Base-by-base conservation (phyloP, 768 basidiomycete genomes). In the Mycena floridula region DNA sequence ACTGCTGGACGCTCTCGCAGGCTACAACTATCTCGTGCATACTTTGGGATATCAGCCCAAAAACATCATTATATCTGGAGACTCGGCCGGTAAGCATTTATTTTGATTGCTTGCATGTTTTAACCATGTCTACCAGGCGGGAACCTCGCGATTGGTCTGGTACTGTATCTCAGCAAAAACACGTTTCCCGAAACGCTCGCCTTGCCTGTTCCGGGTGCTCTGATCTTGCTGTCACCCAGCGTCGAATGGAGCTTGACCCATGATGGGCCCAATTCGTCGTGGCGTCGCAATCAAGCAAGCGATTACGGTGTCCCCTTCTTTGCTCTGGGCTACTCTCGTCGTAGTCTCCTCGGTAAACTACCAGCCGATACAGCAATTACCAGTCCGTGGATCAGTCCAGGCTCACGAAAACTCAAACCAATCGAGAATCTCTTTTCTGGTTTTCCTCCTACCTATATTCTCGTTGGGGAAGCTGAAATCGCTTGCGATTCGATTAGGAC, bases 1-100 rank as follows among this genome's bases (percentile, higher is more conserved):
- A 16, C 67, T 92, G 0, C 63, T 91, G 12, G 88, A 92, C 55
- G 80, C 78, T 3, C 62, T 90, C 8, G 76, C 83, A 2, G 87
- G 82, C 6, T 92, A 89, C 59, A 63, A 72, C 37, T 82, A 89
- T 58, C 79, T 89, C 18, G 68, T 84, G 27, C 65, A 74, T 40
- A 62, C 55, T 7, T 63, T 82, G 22, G 76, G 78, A 0, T 81
- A 86, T 56, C 50, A 66, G 2, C 75, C 85, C 0, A 58, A 65
- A 15, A 64, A 85, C 52, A 81, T 91, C 54, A 69, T 86, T 44
- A 40, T 89, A 18, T 68, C 68, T 16, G 89, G 88, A 3, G 87
- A 91, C 57, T 89, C 84, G 1, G 85, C 88, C 0, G 38, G 38
- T 3, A 18, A 18, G 15, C 32, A 35, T 15, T 18, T 35, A 15